These are phyloP conservation scores for Leucogyrophana mollusca DNA, from an alignment of 768 basidiomycete genomes.

Conservation along the genomic window DNA sequence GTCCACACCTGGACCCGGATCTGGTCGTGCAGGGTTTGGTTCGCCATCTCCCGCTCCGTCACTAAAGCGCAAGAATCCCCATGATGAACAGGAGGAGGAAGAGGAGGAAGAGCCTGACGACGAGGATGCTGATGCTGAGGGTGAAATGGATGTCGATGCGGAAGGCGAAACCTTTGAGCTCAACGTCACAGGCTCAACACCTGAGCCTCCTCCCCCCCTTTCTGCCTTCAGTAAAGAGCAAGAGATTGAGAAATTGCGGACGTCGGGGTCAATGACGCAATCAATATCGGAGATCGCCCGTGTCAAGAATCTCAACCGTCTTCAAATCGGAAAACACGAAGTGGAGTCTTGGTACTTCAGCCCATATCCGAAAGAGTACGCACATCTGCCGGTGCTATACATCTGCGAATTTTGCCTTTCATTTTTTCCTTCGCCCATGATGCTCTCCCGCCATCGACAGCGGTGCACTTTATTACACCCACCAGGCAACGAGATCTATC, in stretches of 20 bases:
- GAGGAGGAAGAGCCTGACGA: constrained; percentile 53
- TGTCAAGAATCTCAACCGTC: constrained; percentile 95
- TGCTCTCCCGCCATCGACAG: constrained; percentile 87
- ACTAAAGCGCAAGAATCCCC: constrained; percentile 67
- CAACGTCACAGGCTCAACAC: constrained; percentile 44
- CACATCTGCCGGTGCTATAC: constrained; percentile 91
- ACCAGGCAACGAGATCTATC: constrained; percentile 99
- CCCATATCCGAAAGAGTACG: constrained; percentile 98
- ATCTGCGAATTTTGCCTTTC: constrained; percentile 98
- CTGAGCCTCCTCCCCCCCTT: constrained; percentile 49
- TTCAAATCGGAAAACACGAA: constrained; percentile 95
- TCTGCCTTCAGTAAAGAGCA: constrained; percentile 91
- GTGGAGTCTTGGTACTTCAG: constrained; percentile 99
- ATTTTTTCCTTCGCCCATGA: constrained; percentile 88
- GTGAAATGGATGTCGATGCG: constrained; percentile 66
- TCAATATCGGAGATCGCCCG: constrained; percentile 96
- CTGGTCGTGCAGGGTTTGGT: constrained; percentile 32
- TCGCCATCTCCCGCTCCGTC: constrained; percentile 61
- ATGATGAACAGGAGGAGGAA: constrained; percentile 64
- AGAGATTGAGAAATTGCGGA: constrained; percentile 97
- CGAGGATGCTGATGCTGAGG: constrained; percentile 45
- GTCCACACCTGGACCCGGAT: constrained; percentile 39
- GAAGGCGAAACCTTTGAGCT: constrained; percentile 72
- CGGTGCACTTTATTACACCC: constrained; percentile 92
- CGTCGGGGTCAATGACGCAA: constrained; percentile 98